Evolutionary conservation across 2,329 filamentous ascomycete species (phyloP).

Genomic region (Fusarium piperis): DNA sequence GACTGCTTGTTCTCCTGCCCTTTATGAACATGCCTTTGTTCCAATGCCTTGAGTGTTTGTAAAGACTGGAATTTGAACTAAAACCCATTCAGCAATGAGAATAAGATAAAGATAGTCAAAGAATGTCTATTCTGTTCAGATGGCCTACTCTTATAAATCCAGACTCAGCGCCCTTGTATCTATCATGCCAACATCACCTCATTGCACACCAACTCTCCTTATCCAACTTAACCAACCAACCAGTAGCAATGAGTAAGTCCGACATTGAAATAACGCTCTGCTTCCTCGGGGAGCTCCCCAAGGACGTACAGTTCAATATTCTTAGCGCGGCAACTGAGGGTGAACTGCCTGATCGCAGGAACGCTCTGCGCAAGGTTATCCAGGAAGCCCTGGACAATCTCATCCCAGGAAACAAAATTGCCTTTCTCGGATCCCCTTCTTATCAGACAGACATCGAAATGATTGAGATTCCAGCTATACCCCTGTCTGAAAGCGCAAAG

Average conservation of each 20-base stretch:
- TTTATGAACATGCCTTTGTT: background rate
- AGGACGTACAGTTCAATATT: background rate
- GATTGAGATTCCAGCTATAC: background rate
- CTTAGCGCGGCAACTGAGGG: background rate
- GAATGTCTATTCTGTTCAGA: too few species aligned
- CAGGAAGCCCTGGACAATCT: background rate
- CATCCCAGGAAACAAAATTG: background rate
- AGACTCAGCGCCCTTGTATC: background rate
- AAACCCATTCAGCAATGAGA: background rate
- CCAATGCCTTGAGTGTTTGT: background rate
- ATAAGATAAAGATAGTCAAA: background rate
- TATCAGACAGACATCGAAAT: background rate
- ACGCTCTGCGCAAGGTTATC: background rate
- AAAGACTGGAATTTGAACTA: background rate
- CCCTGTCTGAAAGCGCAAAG: background rate
- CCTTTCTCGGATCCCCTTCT: background rate
- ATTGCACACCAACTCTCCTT: background rate
- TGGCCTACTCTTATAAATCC: background rate
- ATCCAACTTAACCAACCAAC: background rate
- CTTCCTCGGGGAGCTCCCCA: background rate
- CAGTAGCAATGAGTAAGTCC: background rate
- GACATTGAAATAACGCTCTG: background rate
- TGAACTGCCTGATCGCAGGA: background rate
- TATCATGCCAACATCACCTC: background rate
- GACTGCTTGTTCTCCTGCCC: background rate